Conservation (phyloP, 495 filamentous ascomycete species). For the Aspergillus conjunctus region DNA sequence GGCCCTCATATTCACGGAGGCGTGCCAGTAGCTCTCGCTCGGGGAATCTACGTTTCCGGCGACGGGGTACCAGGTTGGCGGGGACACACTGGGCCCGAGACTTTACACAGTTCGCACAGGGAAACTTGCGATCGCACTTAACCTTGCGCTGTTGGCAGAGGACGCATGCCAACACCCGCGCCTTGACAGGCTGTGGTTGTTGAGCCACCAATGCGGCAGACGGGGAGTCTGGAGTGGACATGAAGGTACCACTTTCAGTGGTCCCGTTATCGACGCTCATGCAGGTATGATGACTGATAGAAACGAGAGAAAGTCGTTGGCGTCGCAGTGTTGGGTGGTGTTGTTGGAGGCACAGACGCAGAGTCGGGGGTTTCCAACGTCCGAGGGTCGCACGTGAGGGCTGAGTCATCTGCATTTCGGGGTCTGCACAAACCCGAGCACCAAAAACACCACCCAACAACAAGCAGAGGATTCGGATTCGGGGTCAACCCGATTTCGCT, state of each 20-base stretch:
- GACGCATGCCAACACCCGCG: conserved; percentile 57
- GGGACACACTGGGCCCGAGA: conserved; percentile 50
- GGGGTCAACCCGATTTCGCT: too few relatives aligned
- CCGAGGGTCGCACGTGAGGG: too few relatives aligned
- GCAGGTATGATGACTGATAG: too few relatives aligned
- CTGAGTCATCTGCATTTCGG: too few relatives aligned
- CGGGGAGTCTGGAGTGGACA: background rate
- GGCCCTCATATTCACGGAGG: conserved; percentile 52
- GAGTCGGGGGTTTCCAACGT: too few relatives aligned
- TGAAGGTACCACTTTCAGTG: background rate
- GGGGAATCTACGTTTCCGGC: conserved; percentile 52
- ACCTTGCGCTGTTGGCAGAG: conserved; percentile 61
- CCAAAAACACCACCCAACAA: too few relatives aligned
- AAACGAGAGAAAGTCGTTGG: too few relatives aligned
- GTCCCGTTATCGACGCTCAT: too few relatives aligned
- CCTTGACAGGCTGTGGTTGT: background rate
- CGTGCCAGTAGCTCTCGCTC: conserved; percentile 58
- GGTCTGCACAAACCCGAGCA: too few relatives aligned
- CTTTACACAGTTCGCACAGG: conserved; percentile 54
- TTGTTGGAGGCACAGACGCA: too few relatives aligned
- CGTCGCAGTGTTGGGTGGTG: too few relatives aligned
- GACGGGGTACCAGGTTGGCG: conserved; percentile 41
- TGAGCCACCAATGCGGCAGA: background rate
- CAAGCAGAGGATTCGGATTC: too few relatives aligned
- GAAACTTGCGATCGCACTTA: conserved; percentile 58